Evolutionary conservation across 257 asterid species (phyloP).

Genomic region (Gentiana straminea): DNA sequence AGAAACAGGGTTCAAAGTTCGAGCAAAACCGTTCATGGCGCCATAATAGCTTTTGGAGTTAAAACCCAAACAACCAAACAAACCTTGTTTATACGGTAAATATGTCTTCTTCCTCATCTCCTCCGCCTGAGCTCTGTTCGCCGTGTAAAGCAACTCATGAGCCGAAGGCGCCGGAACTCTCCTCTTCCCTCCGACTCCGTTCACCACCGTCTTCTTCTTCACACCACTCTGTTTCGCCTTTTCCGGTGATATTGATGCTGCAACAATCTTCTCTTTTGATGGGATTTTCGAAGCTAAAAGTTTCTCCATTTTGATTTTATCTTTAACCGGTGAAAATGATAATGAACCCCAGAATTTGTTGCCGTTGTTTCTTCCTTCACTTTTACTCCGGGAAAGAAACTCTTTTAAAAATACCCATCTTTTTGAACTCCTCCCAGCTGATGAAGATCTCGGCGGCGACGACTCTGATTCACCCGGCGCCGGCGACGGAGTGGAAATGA

Average conservation of each 20-base stretch:
- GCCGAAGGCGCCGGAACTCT: conserved; percentile 53
- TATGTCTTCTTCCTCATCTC: conserved; percentile 97
- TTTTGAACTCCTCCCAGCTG: conserved; percentile 65
- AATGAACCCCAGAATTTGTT: conserved; percentile 61
- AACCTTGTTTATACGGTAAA: conserved; percentile 81
- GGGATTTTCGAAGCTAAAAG: conserved; percentile 10
- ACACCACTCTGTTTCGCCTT: conserved; percentile 7
- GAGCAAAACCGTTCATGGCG: conserved; percentile 73
- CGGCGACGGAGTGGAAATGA: conserved; percentile 21
- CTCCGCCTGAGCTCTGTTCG: conserved; percentile 88
- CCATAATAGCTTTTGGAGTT: conserved; percentile 91
- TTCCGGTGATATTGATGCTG: not conserved
- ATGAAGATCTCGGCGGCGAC: conserved; percentile 61
- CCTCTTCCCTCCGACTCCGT: conserved; percentile 25
- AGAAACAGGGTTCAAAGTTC: conserved; percentile 75
- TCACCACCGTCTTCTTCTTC: conserved; percentile 27
- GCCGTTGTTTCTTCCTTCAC: conserved; percentile 64
- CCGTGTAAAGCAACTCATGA: conserved; percentile 86
- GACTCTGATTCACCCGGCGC: conserved; percentile 24
- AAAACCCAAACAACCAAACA: conserved; percentile 87
- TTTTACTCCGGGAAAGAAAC: conserved; percentile 72
- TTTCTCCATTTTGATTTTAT: conserved; percentile 35
- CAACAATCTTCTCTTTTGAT: conserved; percentile 5
- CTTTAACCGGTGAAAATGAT: conserved; percentile 58
- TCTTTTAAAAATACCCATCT: conserved; percentile 80